Evolutionary conservation across 371 early-diverging fungal genomes (phyloP), one percentile per base, ranked within the genome.

Genomic region (Haplosporangium sp.): DNA sequence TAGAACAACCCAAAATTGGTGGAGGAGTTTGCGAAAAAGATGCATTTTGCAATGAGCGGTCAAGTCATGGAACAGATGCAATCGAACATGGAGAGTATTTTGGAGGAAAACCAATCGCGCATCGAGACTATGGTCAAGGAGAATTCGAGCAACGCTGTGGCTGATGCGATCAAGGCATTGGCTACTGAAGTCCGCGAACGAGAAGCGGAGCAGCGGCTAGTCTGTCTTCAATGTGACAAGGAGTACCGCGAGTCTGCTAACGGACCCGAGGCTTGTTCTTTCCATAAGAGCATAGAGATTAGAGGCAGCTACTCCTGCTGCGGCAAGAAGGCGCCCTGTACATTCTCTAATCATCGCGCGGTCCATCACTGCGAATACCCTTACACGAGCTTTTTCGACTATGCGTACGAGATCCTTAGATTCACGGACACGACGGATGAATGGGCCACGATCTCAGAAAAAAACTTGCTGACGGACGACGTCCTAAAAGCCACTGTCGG

Each of bases 221-320:
- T 58, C 6, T 86, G 86, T 62, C 77, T 86, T 40, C 86, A 86
- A 63, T 86, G 86, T 51, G 61, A 74, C 43, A 62, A 69, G 56
- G 70, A 79, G 23, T 86, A 79, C 59, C 76, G 73, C 0, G 77
- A 75, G n/a, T 81, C 82, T 6, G 62, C 62, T 45, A 86, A 86
- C 45, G 83, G 82, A 2, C 82, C 82, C 1, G 81, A 80, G 20
- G 69, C 84, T 8, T 86, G 86, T 55, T 56, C 80, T 9, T 86
- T 86, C 67, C 86, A 86, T 67, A 73, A 55, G 57, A 38, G 51
- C 9, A 13, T 7, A 11, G 46, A 72, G 50, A 40, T 62, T 43
- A 56, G 50, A 18, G 67, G 74, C 36, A 42, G 50, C 13, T 81
- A 60, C 56, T 62, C 74, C 5, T 85, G 86, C 72, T 85, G 86